These are phyloP conservation scores for Debaryomyces tyrocola DNA, from an alignment of 805 yeast genomes.

Conservation along the genomic window DNA sequence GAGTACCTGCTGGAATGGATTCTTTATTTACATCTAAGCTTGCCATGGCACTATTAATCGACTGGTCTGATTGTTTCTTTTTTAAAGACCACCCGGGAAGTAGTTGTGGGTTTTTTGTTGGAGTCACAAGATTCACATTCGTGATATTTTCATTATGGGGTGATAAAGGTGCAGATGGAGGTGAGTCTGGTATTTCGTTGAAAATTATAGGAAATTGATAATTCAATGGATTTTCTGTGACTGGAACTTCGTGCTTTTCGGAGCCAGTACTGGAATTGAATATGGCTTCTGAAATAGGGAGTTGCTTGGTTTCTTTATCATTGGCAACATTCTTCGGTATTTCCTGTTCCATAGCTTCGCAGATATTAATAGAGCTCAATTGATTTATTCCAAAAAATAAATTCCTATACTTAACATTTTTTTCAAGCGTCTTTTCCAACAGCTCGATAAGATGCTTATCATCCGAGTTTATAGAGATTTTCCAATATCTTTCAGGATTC, in stretches of 20 bases:
- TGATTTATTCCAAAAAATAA: constrained; percentile 17
- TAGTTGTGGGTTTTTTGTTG: constrained; percentile 1
- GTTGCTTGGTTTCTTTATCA: neutral
- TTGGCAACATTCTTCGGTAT: neutral
- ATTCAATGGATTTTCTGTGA: neutral
- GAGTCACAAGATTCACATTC: neutral
- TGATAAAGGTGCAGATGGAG: constrained; percentile 44
- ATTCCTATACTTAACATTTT: constrained; percentile 44
- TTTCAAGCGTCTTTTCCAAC: constrained; percentile 38
- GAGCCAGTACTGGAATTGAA: too few species aligned
- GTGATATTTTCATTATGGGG: constrained; percentile 21
- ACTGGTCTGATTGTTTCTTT: constrained; percentile 18
- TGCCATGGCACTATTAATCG: constrained; percentile 31
- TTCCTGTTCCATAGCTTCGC: neutral
- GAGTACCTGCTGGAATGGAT: neutral
- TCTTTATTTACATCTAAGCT: constrained; percentile 20
- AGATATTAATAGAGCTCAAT: neutral
- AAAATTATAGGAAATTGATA: constrained; percentile 14
- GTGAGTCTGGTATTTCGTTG: constrained; percentile 40
- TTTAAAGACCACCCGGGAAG: constrained; percentile 10
- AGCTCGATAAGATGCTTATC: constrained; percentile 23
- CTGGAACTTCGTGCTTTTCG: neutral
- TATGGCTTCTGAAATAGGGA: neutral
- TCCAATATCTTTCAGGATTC: constrained; percentile 80
- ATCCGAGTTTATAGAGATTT: constrained; percentile 38